Evolutionary conservation across 139 green algal species (phyloP), one percentile per base, ranked within the genome.

Genomic region (Picochlorum sp.): DNA sequence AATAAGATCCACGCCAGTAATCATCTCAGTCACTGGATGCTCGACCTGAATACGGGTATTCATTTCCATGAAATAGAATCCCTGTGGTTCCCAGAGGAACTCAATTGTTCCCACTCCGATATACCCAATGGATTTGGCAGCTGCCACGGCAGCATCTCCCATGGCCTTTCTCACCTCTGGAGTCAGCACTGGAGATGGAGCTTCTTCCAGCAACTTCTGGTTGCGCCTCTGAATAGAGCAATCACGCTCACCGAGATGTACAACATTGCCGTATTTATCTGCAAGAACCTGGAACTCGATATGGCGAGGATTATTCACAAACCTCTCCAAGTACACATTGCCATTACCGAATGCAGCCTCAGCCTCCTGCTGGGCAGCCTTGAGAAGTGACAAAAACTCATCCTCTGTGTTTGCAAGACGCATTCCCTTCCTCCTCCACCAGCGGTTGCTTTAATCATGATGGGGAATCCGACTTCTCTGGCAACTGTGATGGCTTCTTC

Each of bases 41-140:
- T 96, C 90, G 65, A 96, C 90, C 85, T 96, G 89, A 68, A 96
- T 95, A 47, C 90, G 81, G 10, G 90, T 96, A 83, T 96, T 96
- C 90, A 96, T 96, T 79, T 96, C 90, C 88, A 96, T 96, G 81
- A 96, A 96, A 80, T 95, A 96, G 81, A 95, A 96, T 55, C 87
- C 88, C 64, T 85, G 78, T 67, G 90, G 58, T 80, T 96, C 90
- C 86, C 86, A 95, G 65, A 96, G 79, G 84, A 96, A 96, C 81
- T 96, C 90, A 51, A 96, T 91, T 69, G 87, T 93, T 62, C 88
- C 87, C 34, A 91, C 83, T 45, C 89, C 87, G 14, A 90, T 75
- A 69, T 95, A 92, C 69, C 82, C 80, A 57, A 96, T 93, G 51
- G 76, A 80, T 74, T 88, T 88, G 60, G 85, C 84, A 21, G 88